Percentiles rank a stretch among this genome's conserved stretches.
Conservation (phyloP, 176 grass and related monocot genomes). For the Zoysia pacifica region DNA sequence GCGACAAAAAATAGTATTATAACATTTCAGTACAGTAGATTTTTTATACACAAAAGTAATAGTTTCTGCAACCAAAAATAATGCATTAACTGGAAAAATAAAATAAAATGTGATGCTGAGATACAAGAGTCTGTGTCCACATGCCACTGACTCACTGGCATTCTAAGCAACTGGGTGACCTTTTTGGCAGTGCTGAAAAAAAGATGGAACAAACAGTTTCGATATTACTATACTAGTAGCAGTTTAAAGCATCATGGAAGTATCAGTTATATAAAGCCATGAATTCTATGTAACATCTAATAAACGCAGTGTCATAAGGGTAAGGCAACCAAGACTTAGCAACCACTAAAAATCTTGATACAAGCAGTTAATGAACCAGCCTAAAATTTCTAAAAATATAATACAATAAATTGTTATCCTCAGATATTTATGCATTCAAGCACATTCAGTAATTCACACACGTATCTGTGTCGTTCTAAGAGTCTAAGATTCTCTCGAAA, state of each 20-base stretch:
- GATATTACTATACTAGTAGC: neutral
- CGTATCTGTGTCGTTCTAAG: conserved; percentile 1
- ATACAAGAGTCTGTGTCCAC: neutral
- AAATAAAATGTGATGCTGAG: neutral
- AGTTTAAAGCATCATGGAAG: neutral
- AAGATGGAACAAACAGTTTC: neutral
- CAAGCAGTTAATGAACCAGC: neutral
- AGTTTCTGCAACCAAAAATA: neutral
- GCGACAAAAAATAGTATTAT: neutral
- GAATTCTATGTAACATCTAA: conserved; percentile 10
- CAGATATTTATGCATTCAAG: conserved; percentile 8
- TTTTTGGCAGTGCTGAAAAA: neutral
- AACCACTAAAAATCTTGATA: conserved; percentile 7
- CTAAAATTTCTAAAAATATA: neutral
- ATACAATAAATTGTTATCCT: neutral
- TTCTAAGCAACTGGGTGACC: neutral
- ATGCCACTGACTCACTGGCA: neutral
- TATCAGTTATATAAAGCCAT: neutral
- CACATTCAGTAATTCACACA: neutral
- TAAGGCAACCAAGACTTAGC: neutral
- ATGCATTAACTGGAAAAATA: neutral
- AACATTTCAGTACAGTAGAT: neutral
- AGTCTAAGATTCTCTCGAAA: conserved; percentile 2
- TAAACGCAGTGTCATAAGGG: neutral
- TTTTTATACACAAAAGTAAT: neutral